Percentiles rank a stretch among this genome's conserved stretches.
Evolutionary conservation across 2,329 filamentous ascomycete genomes (phyloP).

Genomic region (Verticillium dahliae): DNA sequence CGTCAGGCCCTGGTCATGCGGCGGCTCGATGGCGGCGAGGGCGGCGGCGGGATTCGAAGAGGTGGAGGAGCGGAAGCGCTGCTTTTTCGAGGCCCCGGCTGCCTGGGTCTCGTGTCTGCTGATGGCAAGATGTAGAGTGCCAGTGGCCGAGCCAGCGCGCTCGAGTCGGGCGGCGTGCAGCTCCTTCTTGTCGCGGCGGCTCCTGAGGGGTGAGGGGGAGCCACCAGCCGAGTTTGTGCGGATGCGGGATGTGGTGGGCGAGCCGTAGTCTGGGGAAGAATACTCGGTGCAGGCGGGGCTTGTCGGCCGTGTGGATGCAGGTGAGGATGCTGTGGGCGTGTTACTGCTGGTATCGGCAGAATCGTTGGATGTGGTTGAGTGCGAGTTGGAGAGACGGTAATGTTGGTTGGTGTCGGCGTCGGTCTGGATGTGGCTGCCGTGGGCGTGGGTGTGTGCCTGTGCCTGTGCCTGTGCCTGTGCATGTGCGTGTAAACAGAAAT

Average conservation of each 20-base stretch:
- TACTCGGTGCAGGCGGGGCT: conserved; percentile 16
- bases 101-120: background rate
- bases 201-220: conserved; percentile 25
- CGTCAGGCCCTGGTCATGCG: conserved; percentile 42
- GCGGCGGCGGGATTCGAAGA: conserved; percentile 30
- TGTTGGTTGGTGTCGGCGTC: conserved; percentile 5
- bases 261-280: conserved; percentile 3
- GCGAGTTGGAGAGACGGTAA: conserved; percentile 7
- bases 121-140: background rate
- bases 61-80: conserved; percentile 24
- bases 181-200: conserved; percentile 38
- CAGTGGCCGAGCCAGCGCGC: conserved; percentile 28
- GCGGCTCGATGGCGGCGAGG: conserved; percentile 37
- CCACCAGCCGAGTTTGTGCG: conserved; percentile 14
- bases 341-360: conserved; percentile 11
- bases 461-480: background rate
- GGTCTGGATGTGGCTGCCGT: background rate
- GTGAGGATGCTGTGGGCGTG: conserved; percentile 13
- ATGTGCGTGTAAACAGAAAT: conserved; percentile 34
- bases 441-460: too few species aligned
- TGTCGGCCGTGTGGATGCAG: conserved; percentile 19
- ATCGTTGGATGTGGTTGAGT: conserved; percentile 7
- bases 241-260: conserved; percentile 8
- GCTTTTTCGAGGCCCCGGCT: conserved; percentile 23
- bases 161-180: conserved; percentile 42